Base-by-base conservation (phyloP, 345 rosid genomes). In the Eutrema japonicum region DNA sequence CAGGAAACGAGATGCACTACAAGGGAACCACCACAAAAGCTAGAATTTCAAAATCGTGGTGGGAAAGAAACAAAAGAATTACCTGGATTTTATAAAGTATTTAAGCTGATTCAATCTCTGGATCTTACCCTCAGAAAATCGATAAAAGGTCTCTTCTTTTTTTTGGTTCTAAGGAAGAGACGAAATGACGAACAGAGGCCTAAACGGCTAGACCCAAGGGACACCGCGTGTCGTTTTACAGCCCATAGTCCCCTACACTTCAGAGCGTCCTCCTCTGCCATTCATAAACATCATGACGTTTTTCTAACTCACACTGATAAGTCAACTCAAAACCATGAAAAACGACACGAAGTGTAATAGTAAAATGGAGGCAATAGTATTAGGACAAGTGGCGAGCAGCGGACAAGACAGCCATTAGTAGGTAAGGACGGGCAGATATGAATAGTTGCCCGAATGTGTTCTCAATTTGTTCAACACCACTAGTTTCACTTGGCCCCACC, bases 61-160 rank as follows among this genome's bases (percentile, higher is more conserved):
- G 70, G 64, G 52, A 12, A 33, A 27, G 40, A 14, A 6, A 42
- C 35, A 50, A 36, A 62, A 45, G 6, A 16, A 6, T 52, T 61
- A 76, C 70, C 75, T 54, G 70, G 6, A 42, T 13, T 68, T 35
- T 50, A 32, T 32, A 35, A 6, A 18, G 43, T 41, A 14, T 4
- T 8, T 22, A 51, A 75, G 68, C 69, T 75, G 74, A 75, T 68
- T 70, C 65, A 76, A 69, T 76, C 75, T 75, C 70, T 68, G 65
- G 75, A 76, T 76, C 79, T 75, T 67, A 60, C 70, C 40, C 65
- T 53, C 58, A 13, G 32, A 62, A 69, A 76, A 27, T 75, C 74
- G 74, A 52, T 68, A 62, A 51, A 32, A 59, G 63, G 55, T 42
- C 61, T 60, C 62, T 41, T 0, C 59, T 49, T 58, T 16, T 37